Evolutionary conservation across 768 basidiomycete genomes (phyloP).

Genomic region (Tylopilus balloui): DNA sequence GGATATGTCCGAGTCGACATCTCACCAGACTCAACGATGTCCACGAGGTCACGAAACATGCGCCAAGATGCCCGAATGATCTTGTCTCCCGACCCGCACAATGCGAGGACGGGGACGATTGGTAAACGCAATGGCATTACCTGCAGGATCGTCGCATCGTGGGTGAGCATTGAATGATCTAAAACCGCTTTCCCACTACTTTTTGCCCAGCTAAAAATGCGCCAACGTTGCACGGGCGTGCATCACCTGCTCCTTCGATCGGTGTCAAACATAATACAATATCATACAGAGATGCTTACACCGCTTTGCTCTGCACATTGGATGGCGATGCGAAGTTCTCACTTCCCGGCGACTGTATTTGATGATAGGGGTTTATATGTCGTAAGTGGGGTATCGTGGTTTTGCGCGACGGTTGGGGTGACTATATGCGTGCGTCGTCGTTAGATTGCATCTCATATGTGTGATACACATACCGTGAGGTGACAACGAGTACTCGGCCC

Average conservation of each 20-base stretch:
- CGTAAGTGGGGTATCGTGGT: too few species aligned
- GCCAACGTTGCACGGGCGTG: constrained; percentile 97
- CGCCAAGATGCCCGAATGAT: too few species aligned
- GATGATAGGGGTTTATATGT: constrained; percentile 52
- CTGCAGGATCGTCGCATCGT: not conserved
- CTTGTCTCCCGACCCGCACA: too few species aligned
- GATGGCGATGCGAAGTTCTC: constrained; percentile 75
- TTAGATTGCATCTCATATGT: too few species aligned
- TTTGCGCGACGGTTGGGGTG: too few species aligned
- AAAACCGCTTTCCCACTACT: constrained; percentile 68
- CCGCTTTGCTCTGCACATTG: constrained; percentile 89
- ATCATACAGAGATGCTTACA: constrained; percentile 41
- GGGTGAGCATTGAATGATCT: constrained; percentile 2
- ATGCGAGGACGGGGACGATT: not conserved
- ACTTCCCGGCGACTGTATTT: constrained; percentile 65
- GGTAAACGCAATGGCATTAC: not conserved
- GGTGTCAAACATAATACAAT: not conserved
- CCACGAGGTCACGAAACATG: not conserved
- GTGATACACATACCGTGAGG: too few species aligned
- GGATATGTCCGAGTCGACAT: not conserved
- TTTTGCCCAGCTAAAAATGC: constrained; percentile 70
- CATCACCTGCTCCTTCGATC: constrained; percentile 53
- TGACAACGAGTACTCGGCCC: not conserved
- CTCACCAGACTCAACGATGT: constrained; percentile 2
- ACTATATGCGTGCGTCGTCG: too few species aligned